These are phyloP conservation scores for Sporothrix brunneoviolacea DNA, from an alignment of 2,329 filamentous ascomycete species.

Conservation along the genomic window DNA sequence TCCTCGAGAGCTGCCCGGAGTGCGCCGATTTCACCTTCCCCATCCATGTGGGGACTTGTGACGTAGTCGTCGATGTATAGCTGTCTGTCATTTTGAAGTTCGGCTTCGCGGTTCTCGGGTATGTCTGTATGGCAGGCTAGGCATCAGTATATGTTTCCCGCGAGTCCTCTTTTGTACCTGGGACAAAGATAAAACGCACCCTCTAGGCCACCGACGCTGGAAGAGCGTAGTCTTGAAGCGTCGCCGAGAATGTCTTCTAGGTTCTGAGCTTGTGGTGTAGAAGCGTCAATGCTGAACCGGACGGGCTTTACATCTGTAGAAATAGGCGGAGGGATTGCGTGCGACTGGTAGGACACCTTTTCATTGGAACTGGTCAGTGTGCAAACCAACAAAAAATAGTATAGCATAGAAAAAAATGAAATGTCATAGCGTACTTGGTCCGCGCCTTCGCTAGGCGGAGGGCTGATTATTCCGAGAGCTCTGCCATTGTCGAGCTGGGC, in stretches of 20 bases:
- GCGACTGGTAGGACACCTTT: neutral
- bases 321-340: slow-evolving; percentile 58
- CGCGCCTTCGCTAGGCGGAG: slow-evolving; percentile 29
- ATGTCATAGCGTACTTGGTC: slow-evolving; percentile 28
- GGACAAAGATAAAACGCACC: slow-evolving; percentile 57
- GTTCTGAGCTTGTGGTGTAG: slow-evolving; percentile 79
- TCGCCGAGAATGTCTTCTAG: slow-evolving; percentile 63
- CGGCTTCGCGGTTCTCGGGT: slow-evolving; percentile 39
- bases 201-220: slow-evolving; percentile 69
- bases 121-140: slow-evolving; percentile 39
- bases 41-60: slow-evolving; percentile 33
- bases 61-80: slow-evolving; percentile 45
- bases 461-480: slow-evolving; percentile 30
- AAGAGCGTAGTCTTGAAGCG: slow-evolving; percentile 51
- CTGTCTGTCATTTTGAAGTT: slow-evolving; percentile 46
- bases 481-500: slow-evolving; percentile 7
- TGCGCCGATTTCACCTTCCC: slow-evolving; percentile 56
- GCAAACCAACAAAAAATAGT: neutral
- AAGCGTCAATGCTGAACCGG: slow-evolving; percentile 58
- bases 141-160: neutral
- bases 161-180: too few species aligned
- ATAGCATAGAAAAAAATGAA: neutral
- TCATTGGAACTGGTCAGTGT: neutral
- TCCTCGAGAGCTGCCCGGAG: slow-evolving; percentile 74
- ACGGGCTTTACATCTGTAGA: slow-evolving; percentile 66